Conservation (phyloP, 2,329 filamentous ascomycete species). For the Septoria petroselini region DNA sequence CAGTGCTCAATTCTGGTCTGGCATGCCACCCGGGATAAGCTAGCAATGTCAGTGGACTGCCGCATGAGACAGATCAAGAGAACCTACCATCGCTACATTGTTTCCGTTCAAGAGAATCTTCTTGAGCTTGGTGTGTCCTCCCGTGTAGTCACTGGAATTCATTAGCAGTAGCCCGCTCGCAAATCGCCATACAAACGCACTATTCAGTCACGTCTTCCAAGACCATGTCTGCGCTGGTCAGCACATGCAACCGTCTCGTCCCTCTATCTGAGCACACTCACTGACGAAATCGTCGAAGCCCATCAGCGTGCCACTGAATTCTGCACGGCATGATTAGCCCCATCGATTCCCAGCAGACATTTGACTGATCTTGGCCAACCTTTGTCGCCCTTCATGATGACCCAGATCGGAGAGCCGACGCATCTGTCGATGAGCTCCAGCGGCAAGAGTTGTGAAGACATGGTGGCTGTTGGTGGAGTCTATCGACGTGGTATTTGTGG, state of each 20-base stretch:
- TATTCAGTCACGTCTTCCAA: slow-evolving; percentile 93
- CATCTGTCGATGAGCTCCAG: slow-evolving; percentile 96
- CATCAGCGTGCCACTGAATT: slow-evolving; percentile 90
- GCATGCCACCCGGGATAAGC: slow-evolving; percentile 33
- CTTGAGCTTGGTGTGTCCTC: slow-evolving; percentile 77
- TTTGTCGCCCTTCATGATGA: slow-evolving; percentile 99
- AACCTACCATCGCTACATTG: slow-evolving; percentile 94
- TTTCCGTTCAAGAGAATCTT: slow-evolving; percentile 98
- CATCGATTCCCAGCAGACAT: slow-evolving; percentile 3
- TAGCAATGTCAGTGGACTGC: slow-evolving; percentile 6
- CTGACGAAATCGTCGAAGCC: slow-evolving; percentile 99
- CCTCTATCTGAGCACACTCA: slow-evolving; percentile 69
- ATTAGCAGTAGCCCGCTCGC: slow-evolving; percentile 11
- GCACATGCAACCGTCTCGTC: not conserved
- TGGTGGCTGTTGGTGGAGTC: slow-evolving; percentile 11
- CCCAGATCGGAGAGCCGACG: slow-evolving; percentile 95
- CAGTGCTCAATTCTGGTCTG: slow-evolving; percentile 23
- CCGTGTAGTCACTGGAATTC: slow-evolving; percentile 74
- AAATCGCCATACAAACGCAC: slow-evolving; percentile 53
- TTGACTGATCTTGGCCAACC: slow-evolving; percentile 54
- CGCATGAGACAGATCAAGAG: not conserved
- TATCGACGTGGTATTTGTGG: slow-evolving; percentile 6
- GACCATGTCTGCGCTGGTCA: slow-evolving; percentile 76
- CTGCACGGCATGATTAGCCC: slow-evolving; percentile 48
- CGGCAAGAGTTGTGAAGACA: slow-evolving; percentile 39